Base-by-base conservation (phyloP, 495 filamentous ascomycete species). In the Geoglossum glabrum region DNA sequence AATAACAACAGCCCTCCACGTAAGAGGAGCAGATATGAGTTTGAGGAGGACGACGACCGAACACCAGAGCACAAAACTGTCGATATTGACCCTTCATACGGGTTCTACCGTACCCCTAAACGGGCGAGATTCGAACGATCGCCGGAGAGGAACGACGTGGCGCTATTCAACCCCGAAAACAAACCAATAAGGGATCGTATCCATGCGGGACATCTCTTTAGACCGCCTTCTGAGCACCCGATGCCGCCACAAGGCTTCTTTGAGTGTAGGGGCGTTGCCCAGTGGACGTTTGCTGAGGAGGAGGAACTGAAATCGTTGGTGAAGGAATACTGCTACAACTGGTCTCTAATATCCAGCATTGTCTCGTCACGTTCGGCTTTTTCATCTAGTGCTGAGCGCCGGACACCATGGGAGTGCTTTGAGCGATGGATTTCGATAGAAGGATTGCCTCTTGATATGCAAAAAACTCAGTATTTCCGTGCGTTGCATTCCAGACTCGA, bases 351-450 rank as follows among this genome's bases (percentile, higher is more conserved):
- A 50, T 85, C 87, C 5, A 82, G 76, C 60, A 83, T 87, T 60
- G 71, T 95, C 43, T 76, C 79, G 0, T 76, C 80, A n/a, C 77
- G 79, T 50, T 92, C 86, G 3, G 61, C 77, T 31, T 93, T 84
- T 64, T 79, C 82, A 25, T 89, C 90, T 51, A 84, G 85, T 15
- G 79, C 87, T 11, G 93, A 96, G 64, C 80, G 92, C 57, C 78
- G 92, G 54, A 97, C 93, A 3, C 90, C 92, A 5, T 98, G 92
- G 92, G 92, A 98, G 70, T 98, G 92, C 65, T 98, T 97, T 64
- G 92, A 98, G 66, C 81, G 93, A 38, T 97, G 90, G 88, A 80
- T 95, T 17, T 79, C 82, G 57, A 71, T 97, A 10, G 92, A 96
- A 70, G 87, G 87, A 5, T 70, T 95, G 36, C 89, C 89, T 19